These are phyloP conservation scores for Zelonia costaricensis DNA, from an alignment of 208 protist genomes.

Conservation along the genomic window DNA sequence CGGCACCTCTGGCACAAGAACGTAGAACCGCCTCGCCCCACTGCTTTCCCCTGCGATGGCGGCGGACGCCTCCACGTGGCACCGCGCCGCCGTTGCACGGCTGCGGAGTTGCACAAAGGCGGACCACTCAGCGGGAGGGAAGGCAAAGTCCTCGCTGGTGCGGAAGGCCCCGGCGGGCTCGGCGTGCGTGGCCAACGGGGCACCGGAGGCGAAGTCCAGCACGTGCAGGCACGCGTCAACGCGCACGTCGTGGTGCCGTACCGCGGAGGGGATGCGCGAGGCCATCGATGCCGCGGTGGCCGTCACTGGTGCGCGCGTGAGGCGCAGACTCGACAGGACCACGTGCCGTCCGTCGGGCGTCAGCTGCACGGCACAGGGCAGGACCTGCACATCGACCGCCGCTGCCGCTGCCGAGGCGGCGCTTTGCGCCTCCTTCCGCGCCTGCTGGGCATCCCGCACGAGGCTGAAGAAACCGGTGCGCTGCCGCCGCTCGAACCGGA, in stretches of 20 bases:
- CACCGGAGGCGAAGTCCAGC: slow-evolving; percentile 48
- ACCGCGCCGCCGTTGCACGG: slow-evolving; percentile 8
- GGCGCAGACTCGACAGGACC: slow-evolving; percentile 39
- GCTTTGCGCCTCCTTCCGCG: not conserved
- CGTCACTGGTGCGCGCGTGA: slow-evolving; percentile 2
- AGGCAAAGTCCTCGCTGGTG: slow-evolving; percentile 7
- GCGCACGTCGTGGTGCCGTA: slow-evolving; percentile 6
- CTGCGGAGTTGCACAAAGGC: slow-evolving; percentile 22
- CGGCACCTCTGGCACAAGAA: slow-evolving; percentile 31
- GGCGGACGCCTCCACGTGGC: slow-evolving; percentile 10
- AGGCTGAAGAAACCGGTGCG: slow-evolving; percentile 67
- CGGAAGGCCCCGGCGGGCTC: slow-evolving; percentile 1
- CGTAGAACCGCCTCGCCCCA: slow-evolving; percentile 18
- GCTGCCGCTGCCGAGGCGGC: not conserved
- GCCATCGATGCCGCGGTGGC: not conserved
- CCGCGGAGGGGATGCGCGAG: slow-evolving; percentile 27
- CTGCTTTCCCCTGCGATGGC: no score
- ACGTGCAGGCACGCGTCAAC: slow-evolving; percentile 40
- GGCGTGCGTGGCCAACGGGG: slow-evolving; percentile 21
- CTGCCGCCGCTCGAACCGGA: slow-evolving; percentile 57
- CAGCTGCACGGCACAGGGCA: slow-evolving; percentile 43
- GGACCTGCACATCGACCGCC: slow-evolving; percentile 21
- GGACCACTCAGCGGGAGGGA: slow-evolving; percentile 7
- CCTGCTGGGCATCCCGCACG: slow-evolving; percentile 38
- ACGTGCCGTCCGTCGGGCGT: slow-evolving; percentile 48